Evolutionary conservation across 2,329 filamentous ascomycete species (phyloP).

Genomic region (Nothophoma quercina): DNA sequence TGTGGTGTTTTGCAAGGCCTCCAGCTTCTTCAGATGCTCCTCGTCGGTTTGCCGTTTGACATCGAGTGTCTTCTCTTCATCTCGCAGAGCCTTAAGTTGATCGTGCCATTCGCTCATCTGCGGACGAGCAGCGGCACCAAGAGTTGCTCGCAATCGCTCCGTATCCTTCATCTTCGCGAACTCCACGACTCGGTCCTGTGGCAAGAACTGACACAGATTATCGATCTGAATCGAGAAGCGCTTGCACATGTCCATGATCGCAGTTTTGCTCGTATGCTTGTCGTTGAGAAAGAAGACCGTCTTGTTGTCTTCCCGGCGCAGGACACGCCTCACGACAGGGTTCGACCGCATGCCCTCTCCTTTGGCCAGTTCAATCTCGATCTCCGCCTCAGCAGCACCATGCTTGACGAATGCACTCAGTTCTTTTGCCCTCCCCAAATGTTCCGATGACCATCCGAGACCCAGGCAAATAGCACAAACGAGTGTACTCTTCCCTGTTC

Average conservation of each 20-base stretch:
- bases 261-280: conserved; percentile 65
- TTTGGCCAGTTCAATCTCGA: conserved; percentile 89
- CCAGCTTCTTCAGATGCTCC: conserved; percentile 71
- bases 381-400: conserved; percentile 75
- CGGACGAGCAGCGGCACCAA: conserved; percentile 83
- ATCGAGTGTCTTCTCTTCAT: conserved; percentile 71
- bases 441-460: conserved; percentile 72
- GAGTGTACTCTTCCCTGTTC: conserved; percentile 95
- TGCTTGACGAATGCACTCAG: conserved; percentile 94
- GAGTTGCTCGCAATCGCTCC: conserved; percentile 83
- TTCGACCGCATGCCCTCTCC: conserved; percentile 67
- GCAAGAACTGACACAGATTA: conserved; percentile 96
- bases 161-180: conserved; percentile 86
- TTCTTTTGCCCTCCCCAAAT: conserved; percentile 85
- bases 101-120: conserved; percentile 83
- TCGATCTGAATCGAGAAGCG: conserved; percentile 91
- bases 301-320: conserved; percentile 82
- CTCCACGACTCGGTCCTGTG: conserved; percentile 93
- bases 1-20: conserved; percentile 76
- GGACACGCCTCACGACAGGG: conserved; percentile 75
- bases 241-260: conserved; percentile 71
- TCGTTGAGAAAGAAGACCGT: conserved; percentile 81
- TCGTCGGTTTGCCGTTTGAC: conserved; percentile 64
- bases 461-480: conserved; percentile 97
- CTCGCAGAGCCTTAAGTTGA: conserved; percentile 73